These are phyloP conservation scores for Pezicula neosporulosa DNA, from an alignment of 2,329 filamentous ascomycete species.

Conservation along the genomic window DNA sequence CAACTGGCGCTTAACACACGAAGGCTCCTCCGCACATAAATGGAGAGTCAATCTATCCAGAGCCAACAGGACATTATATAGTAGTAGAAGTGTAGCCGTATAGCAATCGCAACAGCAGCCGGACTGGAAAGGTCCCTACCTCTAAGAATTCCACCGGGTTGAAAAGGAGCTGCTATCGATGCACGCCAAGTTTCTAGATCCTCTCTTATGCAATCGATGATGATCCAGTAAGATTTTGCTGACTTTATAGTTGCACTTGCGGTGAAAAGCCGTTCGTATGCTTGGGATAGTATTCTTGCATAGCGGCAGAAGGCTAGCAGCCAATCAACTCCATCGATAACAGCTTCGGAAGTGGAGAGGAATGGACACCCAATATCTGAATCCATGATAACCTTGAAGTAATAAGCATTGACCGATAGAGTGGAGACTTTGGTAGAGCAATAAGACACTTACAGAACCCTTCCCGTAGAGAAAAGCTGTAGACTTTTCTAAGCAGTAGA, in stretches of 20 bases:
- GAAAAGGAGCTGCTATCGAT: too few species aligned
- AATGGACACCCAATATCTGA: constrained; percentile 32
- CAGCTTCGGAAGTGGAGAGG: constrained; percentile 27
- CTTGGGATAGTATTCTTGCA: constrained; percentile 27
- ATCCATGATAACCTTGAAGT: constrained; percentile 28
- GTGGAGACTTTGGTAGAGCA: neutral
- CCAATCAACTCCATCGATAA: constrained; percentile 31
- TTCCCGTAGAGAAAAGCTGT: constrained; percentile 25
- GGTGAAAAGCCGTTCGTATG: constrained; percentile 30
- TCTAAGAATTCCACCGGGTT: too few species aligned
- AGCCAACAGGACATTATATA: too few species aligned
- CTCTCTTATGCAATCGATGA: too few species aligned
- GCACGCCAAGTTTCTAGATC: too few species aligned
- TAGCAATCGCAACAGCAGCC: too few species aligned
- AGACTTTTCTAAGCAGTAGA: constrained; percentile 35
- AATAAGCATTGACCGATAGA: neutral
- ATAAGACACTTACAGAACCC: constrained; percentile 26
- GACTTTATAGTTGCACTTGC: constrained; percentile 24
- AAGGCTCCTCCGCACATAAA: too few species aligned
- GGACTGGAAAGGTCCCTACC: too few species aligned
- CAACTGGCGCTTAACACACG: too few species aligned
- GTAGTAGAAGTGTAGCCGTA: too few species aligned
- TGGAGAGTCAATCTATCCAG: too few species aligned
- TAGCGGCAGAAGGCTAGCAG: constrained; percentile 28
- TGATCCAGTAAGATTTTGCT: constrained; percentile 6